Evolutionary conservation across 371 early-diverging fungal genomes (phyloP).

Genomic region (Apophysomyces elegans): DNA sequence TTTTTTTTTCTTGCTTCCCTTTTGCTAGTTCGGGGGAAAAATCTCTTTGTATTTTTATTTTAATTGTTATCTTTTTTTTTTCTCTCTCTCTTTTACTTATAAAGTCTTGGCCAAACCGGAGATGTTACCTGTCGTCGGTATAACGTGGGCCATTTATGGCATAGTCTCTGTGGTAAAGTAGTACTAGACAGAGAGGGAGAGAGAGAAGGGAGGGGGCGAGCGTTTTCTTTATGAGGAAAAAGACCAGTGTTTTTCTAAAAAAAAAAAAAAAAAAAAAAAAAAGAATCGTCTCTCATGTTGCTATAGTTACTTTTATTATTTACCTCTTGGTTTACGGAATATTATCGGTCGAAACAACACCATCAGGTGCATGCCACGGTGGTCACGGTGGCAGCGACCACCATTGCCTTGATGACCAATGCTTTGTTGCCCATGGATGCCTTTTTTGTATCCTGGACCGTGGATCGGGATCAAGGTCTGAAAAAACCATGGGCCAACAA

Average conservation of each 20-base stretch:
- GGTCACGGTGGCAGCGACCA: not conserved
- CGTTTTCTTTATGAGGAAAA: not conserved
- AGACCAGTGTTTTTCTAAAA: no score
- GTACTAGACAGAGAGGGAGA: not conserved
- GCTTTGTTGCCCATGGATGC: slow-evolving; percentile 63
- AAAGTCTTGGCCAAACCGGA: not conserved
- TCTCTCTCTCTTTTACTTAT: not conserved
- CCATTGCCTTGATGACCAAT: slow-evolving; percentile 43
- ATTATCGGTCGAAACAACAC: not conserved
- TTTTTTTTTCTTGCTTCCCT: no score
- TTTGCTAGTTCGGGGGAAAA: no score
- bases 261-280: no score
- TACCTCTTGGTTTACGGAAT: not conserved
- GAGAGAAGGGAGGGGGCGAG: not conserved
- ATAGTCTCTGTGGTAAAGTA: slow-evolving; percentile 12
- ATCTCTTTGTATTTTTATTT: no score
- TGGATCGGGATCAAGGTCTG: slow-evolving; percentile 55
- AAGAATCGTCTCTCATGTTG: no score
- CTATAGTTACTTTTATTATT: not conserved
- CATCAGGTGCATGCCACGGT: not conserved
- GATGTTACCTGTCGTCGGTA: slow-evolving; percentile 23
- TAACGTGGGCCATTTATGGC: slow-evolving; percentile 26
- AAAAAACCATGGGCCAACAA: slow-evolving; percentile 65
- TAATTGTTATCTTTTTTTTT: not conserved
- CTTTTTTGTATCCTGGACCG: slow-evolving; percentile 64